Percentiles rank a stretch among this genome's conserved stretches.
These are phyloP conservation scores for Sarocladium kiliense DNA, from an alignment of 2,329 filamentous ascomycete genomes.

Conservation along the genomic window DNA sequence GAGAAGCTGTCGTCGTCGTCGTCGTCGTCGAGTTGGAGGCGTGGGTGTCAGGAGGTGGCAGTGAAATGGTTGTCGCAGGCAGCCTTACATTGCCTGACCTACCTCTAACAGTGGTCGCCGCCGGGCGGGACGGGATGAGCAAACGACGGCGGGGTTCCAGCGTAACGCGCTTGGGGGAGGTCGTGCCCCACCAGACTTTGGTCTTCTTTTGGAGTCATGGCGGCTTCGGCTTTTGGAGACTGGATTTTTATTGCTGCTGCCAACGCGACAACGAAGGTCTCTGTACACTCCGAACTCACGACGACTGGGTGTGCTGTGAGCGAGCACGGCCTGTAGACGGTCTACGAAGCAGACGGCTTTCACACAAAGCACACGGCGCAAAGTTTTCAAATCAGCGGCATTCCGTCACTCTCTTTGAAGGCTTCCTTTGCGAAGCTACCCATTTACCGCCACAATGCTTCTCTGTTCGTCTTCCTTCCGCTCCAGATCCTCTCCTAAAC, in stretches of 20 bases:
- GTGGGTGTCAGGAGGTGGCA: constrained; percentile 2
- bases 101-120: not conserved
- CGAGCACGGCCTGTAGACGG: not conserved
- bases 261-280: no score
- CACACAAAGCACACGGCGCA: no score
- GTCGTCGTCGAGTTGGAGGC: not conserved
- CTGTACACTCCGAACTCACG: no score
- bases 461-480: constrained; percentile 48
- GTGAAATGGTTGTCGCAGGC: constrained; percentile 3
- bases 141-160: constrained; percentile 3
- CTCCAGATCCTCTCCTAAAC: not conserved
- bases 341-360: not conserved
- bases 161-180: not conserved
- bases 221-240: no score
- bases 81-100: not conserved
- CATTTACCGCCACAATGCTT: constrained; percentile 44
- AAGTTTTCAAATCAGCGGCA: not conserved
- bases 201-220: not conserved
- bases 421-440: not conserved
- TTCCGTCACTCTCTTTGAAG: not conserved
- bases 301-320: not conserved
- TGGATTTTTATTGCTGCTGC: no score
- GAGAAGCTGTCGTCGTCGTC: not conserved
- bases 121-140: not conserved
- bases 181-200: constrained; percentile 2